Evolutionary conservation across 1,284 basidiomycete species (phyloP).

Genomic region (Lentinula novae-zelandiae): DNA sequence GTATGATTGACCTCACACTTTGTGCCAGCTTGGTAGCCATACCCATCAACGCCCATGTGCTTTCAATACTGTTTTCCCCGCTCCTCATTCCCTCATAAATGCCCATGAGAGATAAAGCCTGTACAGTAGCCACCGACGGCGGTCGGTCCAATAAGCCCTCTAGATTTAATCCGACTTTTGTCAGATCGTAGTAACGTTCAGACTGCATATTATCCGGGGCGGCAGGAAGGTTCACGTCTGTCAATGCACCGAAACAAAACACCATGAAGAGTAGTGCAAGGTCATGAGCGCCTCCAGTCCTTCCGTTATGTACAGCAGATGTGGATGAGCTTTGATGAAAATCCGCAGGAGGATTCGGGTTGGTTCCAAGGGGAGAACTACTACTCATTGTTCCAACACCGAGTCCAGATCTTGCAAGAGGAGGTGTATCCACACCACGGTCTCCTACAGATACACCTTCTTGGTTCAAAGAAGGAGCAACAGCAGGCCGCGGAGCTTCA

Average conservation of each 20-base stretch:
- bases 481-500: conserved; percentile 36
- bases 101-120: conserved; percentile 60
- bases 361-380: conserved; percentile 1
- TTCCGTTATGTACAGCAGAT: conserved; percentile 20
- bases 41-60: conserved; percentile 58
- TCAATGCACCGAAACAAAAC: conserved; percentile 55
- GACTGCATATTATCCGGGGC: conserved; percentile 50
- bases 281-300: conserved; percentile 41
- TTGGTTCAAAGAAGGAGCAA: neutral
- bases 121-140: conserved; percentile 64
- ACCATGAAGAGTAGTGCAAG: conserved; percentile 55
- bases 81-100: conserved; percentile 62
- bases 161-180: conserved; percentile 57
- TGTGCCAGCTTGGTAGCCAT: conserved; percentile 60
- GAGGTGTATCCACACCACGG: neutral
- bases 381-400: conserved; percentile 9
- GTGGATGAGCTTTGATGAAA: conserved; percentile 2
- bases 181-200: conserved; percentile 50
- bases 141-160: conserved; percentile 65
- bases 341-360: conserved; percentile 10
- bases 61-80: conserved; percentile 57
- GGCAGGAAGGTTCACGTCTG: conserved; percentile 43
- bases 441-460: neutral
- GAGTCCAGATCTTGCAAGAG: neutral
- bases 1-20: conserved; percentile 43